These are phyloP conservation scores for Epicoccum sorghinum DNA, from an alignment of 2,329 filamentous ascomycete species.

Conservation along the genomic window DNA sequence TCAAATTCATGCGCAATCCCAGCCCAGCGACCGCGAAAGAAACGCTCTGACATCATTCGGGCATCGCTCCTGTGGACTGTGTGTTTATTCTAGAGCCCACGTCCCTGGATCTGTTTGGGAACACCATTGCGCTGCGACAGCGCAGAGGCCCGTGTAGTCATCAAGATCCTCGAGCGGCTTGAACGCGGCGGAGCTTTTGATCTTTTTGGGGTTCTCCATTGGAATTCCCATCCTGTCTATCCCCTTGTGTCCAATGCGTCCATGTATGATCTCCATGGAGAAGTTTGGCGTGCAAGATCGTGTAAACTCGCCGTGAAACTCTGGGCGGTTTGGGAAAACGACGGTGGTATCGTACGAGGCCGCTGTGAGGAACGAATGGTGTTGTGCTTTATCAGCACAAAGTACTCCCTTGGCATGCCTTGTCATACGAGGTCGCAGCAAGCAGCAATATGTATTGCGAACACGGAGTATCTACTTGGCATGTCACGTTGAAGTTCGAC, in stretches of 20 bases:
- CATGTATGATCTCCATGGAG: neutral
- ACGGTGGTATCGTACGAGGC: too few species aligned
- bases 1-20: slow-evolving; percentile 12
- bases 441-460: too few species aligned
- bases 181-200: neutral
- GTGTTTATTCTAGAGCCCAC: slow-evolving; percentile 13
- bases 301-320: neutral
- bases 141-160: neutral
- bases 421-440: too few species aligned
- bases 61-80: neutral
- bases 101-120: neutral
- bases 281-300: neutral
- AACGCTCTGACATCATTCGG: slow-evolving; percentile 13
- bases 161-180: slow-evolving; percentile 4
- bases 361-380: too few species aligned
- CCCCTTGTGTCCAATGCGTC: neutral
- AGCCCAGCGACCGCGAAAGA: neutral
- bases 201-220: neutral
- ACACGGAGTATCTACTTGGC: too few species aligned
- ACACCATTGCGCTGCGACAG: neutral
- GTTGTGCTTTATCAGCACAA: too few species aligned
- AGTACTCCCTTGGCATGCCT: too few species aligned
- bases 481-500: too few species aligned
- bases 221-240: neutral
- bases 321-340: neutral